phyloP scores from a whole-genome alignment of 179 eudicot species.

The Spergularia azorica region DNA sequence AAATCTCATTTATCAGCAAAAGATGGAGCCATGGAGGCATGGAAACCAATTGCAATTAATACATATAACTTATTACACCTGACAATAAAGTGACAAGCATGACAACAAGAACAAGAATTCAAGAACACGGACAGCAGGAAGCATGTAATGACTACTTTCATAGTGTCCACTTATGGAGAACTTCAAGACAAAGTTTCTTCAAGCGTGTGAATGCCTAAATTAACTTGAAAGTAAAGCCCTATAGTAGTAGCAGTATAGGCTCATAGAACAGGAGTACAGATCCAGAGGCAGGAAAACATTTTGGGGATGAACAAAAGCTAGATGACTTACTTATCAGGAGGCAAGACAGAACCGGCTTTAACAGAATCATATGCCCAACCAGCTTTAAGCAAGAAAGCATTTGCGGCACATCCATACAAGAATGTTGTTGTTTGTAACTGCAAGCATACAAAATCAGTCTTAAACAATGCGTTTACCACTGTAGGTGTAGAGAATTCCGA shows the following conservation, averaged over 20 bases:
- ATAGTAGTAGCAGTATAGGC: not conserved
- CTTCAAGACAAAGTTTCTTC: too few species aligned
- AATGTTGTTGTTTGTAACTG: slow-evolving; percentile 83
- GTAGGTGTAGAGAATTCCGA: not conserved
- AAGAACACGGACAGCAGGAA: not conserved
- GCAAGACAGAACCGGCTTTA: slow-evolving; percentile 61
- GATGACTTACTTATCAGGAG: slow-evolving; percentile 55
- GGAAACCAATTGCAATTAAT: not conserved
- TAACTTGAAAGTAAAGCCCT: not conserved
- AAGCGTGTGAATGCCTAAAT: not conserved
- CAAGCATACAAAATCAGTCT: slow-evolving; percentile 28
- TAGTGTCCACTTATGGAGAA: not conserved
- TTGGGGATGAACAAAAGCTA: not conserved
- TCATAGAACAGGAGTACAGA: not conserved
- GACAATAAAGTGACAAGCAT: not conserved
- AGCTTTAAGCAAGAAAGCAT: slow-evolving; percentile 65
- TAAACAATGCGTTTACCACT: not conserved
- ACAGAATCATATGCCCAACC: slow-evolving; percentile 83
- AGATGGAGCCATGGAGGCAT: not conserved
- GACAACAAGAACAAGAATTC: not conserved
- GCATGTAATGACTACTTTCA: not conserved
- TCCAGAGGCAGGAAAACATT: slow-evolving; percentile 15
- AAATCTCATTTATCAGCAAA: not conserved
- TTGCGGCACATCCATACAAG: slow-evolving; percentile 88
- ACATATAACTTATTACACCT: not conserved